Evolutionary conservation across 2,329 filamentous ascomycete species (phyloP), one percentile per base, ranked within the genome.

Genomic region (Penicillium sp.): DNA sequence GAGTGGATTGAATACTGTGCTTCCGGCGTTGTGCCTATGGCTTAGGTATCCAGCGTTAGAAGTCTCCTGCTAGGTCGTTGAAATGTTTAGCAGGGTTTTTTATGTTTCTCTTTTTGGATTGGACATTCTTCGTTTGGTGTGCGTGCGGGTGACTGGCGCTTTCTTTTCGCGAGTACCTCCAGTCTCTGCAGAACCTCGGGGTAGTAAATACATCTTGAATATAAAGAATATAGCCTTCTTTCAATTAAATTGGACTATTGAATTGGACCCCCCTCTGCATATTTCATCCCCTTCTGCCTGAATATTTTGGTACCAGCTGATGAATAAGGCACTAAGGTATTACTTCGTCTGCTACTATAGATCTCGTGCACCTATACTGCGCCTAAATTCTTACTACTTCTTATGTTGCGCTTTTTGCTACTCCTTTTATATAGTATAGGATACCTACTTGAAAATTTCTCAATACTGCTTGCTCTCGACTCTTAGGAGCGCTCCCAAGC

Each of bases 161-260:
- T 50, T 41, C 11, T 50, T 53, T 43, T 27, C 36, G 49, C 11
- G 41, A 31, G 24, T 31, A 27, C 43, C 18, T 33, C 22, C 27
- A 37, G 46, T 55, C 41, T 33, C 41, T 33, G 22, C 37, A 13
- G 33, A 37, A 33, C 44, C n/a, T 16, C 33, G 33, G 37, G 19
- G 5, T 22, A 52, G 62, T 60, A 65, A 55, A 65, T 63, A 63
- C 39, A 55, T 49, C 50, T 50, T 33, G 44, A 54, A 60, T 60
- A 57, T 44, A 52, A 47, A 52, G 46, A 59, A 60, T 52, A 60
- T 55, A 58, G 22, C 27, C 18, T 55, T 43, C 13, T 39, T 59
- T 56, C 10, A 22, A 16, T 37, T 13, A 16, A 33, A 33, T 6
- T 6, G 24, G 24, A 27, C 6, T 27, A 27, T 1, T 27, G 6